These are phyloP conservation scores for Venturia effusa DNA, from an alignment of 2,329 filamentous ascomycete species.

Conservation along the genomic window DNA sequence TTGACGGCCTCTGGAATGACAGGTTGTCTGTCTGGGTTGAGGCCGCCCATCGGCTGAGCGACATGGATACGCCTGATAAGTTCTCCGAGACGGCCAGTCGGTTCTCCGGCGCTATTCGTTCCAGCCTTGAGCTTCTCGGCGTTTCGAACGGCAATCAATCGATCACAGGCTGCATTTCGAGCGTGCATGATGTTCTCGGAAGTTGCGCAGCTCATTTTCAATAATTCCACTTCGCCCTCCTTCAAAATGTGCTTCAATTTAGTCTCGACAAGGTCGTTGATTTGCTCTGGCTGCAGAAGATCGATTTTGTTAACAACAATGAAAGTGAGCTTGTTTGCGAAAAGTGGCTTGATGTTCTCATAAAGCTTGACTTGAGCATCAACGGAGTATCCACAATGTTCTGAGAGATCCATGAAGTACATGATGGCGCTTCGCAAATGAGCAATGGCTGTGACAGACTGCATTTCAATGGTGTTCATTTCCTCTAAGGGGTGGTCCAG, in stretches of 20 bases:
- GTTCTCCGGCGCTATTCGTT: conserved; percentile 61
- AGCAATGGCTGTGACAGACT: conserved; percentile 94
- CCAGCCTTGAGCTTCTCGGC: conserved; percentile 89
- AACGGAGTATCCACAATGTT: conserved; percentile 93
- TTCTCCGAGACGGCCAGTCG: conserved; percentile 73
- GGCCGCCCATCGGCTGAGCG: conserved; percentile 78
- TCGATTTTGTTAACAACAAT: conserved; percentile 99
- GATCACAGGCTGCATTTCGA: conserved; percentile 89
- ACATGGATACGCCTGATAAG: conserved; percentile 94
- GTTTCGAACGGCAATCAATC: conserved; percentile 83
- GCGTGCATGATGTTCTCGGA: conserved; percentile 89
- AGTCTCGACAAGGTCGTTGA: conserved; percentile 67
- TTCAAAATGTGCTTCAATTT: conserved; percentile 73
- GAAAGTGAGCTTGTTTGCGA: conserved; percentile 95
- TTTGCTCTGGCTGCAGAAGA: conserved; percentile 73
- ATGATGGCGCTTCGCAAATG: conserved; percentile 90
- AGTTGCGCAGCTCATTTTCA: conserved; percentile 91
- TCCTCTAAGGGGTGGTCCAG: conserved; percentile 95
- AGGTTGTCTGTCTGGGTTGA: conserved; percentile 54
- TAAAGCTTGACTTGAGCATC: conserved; percentile 89
- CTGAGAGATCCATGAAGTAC: conserved; percentile 96
- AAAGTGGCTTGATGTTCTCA: conserved; percentile 91
- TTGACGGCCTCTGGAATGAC: conserved; percentile 83
- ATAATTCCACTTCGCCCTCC: conserved; percentile 79
- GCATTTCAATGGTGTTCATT: conserved; percentile 99